Evolutionary conservation across 164 flowering plant species (phyloP).

Genomic region (Piper betle): DNA sequence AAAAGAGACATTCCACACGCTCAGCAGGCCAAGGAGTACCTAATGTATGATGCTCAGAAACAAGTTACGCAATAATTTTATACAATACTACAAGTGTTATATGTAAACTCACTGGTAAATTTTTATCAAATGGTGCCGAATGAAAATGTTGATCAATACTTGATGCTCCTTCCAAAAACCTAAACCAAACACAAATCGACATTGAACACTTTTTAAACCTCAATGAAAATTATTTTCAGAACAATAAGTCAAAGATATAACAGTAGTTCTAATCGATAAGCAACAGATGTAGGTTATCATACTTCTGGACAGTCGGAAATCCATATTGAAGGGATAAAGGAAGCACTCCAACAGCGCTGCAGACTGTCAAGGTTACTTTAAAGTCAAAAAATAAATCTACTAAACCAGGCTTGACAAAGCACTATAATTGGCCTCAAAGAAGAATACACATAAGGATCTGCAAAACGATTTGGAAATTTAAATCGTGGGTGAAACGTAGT

Average conservation of each 20-base stretch:
- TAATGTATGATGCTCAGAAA: slow-evolving; percentile 16
- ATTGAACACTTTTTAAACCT: not conserved
- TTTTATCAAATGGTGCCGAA: slow-evolving; percentile 66
- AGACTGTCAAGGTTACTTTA: slow-evolving; percentile 49
- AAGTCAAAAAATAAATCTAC: not conserved
- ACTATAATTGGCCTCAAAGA: not conserved
- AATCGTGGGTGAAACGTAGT: not conserved
- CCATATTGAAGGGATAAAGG: slow-evolving; percentile 96
- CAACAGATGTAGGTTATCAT: slow-evolving; percentile 10
- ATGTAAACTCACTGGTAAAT: slow-evolving; percentile 61
- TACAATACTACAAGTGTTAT: not conserved
- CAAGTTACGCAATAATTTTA: not conserved
- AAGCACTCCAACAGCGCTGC: slow-evolving; percentile 96
- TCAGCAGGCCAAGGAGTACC: slow-evolving; percentile 88
- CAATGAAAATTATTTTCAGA: not conserved
- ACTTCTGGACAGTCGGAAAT: slow-evolving; percentile 79
- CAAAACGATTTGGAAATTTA: not conserved
- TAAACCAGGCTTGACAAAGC: slow-evolving; percentile 1
- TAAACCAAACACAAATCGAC: slow-evolving; percentile 11
- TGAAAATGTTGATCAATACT: slow-evolving; percentile 80
- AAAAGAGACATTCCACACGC: slow-evolving; percentile 93
- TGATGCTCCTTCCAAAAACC: slow-evolving; percentile 90
- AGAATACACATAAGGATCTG: not conserved
- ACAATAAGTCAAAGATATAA: not conserved
- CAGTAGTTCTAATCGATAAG: not conserved